Evolutionary conservation across 169 alveolate species (phyloP), one percentile per base, ranked within the genome.

Genomic region (Babesia divergens): DNA sequence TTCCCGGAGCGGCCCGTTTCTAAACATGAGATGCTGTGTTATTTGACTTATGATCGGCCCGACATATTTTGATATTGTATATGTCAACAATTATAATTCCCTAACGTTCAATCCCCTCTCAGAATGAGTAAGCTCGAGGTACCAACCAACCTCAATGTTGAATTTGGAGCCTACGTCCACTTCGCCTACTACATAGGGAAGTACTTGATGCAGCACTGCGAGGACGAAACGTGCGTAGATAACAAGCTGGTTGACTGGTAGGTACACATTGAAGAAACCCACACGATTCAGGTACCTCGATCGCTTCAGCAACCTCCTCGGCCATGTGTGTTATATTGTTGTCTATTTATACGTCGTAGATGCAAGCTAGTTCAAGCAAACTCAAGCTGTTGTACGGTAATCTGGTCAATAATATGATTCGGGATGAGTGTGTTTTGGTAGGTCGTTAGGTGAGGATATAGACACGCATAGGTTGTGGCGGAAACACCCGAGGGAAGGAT

Each of bases 1-100:
- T 92, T 95, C 98, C 97, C 98, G 97, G 98, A 91, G 91, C 95
- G 89, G 95, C 97, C 97, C 97, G 55, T 68, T 70, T 55, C 44
- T 47, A 34, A 44, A 28, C 60, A 29, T 3, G 37, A 7, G 46
- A 16, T 18, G 9, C 11, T 5, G 5, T 7, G 13, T 52, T 28
- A 22, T 2, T 16, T 42, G 49, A 4, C n/a, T 14, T 42, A 14
- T 42, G 49, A 20, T 42, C 49, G 49, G 13, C 24, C 32, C 22
- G 52, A n/a, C 18, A 4, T 3, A 24, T 42, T 44, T 44, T 13
- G 29, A 44, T 0, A n/a, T 0, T 7, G 1, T 44, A 18, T 11
- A 1, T 11, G 7, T 14, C 20, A 9, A 7, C 52, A 1, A 7
- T 44, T 6, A 6, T 44, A 3, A 3, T 7, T 7, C 26, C 2